These are phyloP conservation scores for Fusarium sulawesiense DNA, from an alignment of 2,329 filamentous ascomycete genomes.

Conservation along the genomic window DNA sequence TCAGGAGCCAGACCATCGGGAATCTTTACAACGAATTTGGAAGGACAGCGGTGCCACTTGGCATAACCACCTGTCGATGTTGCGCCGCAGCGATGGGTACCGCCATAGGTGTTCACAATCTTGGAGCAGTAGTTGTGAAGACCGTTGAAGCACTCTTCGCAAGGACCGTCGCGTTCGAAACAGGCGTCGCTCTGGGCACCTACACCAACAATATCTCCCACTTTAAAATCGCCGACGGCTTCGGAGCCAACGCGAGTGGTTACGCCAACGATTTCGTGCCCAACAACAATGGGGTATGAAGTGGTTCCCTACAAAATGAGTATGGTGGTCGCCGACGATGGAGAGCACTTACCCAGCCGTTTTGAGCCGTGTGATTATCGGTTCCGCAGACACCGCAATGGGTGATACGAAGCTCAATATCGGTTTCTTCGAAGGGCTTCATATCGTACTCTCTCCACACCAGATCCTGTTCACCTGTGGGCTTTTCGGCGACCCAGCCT, in stretches of 20 bases:
- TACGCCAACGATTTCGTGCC: slow-evolving; percentile 72
- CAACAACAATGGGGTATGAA: slow-evolving; percentile 62
- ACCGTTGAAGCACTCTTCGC: slow-evolving; percentile 65
- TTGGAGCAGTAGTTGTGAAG: slow-evolving; percentile 73
- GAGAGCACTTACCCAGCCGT: slow-evolving; percentile 57
- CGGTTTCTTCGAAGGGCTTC: slow-evolving; percentile 73
- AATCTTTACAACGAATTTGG: slow-evolving; percentile 69
- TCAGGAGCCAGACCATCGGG: slow-evolving; percentile 72
- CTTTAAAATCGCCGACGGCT: slow-evolving; percentile 61
- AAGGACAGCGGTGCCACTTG: slow-evolving; percentile 38
- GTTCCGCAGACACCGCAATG: slow-evolving; percentile 75
- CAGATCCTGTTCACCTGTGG: slow-evolving; percentile 59
- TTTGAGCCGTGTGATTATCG: slow-evolving; percentile 68
- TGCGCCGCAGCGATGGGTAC: background rate
- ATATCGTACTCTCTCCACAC: slow-evolving; percentile 67
- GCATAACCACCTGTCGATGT: slow-evolving; percentile 69
- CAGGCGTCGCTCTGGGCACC: slow-evolving; percentile 75
- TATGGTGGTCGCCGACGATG: rapidly evolving
- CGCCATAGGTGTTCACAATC: slow-evolving; percentile 65
- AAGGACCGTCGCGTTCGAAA: slow-evolving; percentile 56
- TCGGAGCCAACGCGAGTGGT: slow-evolving; percentile 65
- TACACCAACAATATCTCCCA: slow-evolving; percentile 74
- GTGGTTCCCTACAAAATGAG: slow-evolving; percentile 21
- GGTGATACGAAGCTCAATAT: slow-evolving; percentile 73
- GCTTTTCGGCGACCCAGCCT: slow-evolving; percentile 26